A percentile compares a stretch with the other conserved stretches of the same genome.
Evolutionary conservation across 306 rosid genomes (phyloP).

Genomic region (Vicia faba): DNA sequence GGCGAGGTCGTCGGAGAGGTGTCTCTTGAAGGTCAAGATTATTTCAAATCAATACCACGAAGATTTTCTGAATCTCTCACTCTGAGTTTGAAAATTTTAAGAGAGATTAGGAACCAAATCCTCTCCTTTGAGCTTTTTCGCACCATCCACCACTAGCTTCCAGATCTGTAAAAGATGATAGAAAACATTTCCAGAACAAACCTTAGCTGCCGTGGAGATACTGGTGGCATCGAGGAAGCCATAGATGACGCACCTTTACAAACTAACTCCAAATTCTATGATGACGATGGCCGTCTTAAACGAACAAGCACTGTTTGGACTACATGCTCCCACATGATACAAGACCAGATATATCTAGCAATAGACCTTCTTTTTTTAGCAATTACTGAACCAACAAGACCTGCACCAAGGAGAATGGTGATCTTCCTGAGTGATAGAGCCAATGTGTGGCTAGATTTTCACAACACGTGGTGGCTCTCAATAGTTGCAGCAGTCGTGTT

Average conservation of each 20-base stretch:
- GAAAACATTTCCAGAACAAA: conserved; percentile 38
- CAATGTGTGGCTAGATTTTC: too few species aligned
- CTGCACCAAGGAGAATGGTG: too few species aligned
- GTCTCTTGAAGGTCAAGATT: neutral
- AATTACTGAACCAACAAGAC: too few species aligned
- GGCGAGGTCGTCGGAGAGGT: neutral
- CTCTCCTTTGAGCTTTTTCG: neutral
- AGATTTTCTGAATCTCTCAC: neutral
- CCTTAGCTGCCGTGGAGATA: conserved; percentile 35
- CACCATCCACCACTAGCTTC: neutral
- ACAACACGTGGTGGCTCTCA: conserved; percentile 70
- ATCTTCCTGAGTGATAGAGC: too few species aligned
- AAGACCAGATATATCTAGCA: too few species aligned
- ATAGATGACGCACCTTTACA: conserved; percentile 20
- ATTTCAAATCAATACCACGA: neutral
- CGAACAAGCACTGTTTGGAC: conserved; percentile 64
- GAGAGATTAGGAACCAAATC: neutral
- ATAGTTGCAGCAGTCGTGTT: conserved; percentile 61
- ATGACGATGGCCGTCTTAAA: conserved; percentile 55
- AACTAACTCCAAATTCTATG: conserved; percentile 24
- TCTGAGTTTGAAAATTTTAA: neutral
- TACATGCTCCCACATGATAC: conserved; percentile 63
- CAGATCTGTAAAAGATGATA: conserved; percentile 41
- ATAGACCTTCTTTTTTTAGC: too few species aligned
- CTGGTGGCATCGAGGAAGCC: conserved; percentile 33